phyloP scores from a whole-genome alignment of 1,139 yeast species.

The Pneumocystis canis region DNA sequence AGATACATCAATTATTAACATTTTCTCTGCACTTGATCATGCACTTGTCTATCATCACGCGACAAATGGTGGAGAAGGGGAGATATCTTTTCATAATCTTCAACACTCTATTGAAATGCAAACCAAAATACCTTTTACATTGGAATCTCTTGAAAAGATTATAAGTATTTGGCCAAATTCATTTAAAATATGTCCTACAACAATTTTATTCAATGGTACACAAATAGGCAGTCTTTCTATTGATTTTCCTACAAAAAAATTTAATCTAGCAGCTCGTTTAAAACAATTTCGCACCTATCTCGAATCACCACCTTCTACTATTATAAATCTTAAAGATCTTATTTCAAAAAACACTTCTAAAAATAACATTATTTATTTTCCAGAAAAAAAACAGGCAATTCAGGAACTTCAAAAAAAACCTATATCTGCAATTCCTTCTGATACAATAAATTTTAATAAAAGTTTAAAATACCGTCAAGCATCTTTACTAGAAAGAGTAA shows the following conservation, averaged over 20 bases:
- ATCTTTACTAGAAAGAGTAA: neutral
- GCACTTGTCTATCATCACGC: neutral
- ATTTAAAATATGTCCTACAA: neutral
- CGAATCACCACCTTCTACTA: neutral
- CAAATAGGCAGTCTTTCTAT: neutral
- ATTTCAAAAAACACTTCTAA: neutral
- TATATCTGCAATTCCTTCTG: neutral
- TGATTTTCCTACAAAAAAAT: neutral
- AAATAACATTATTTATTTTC: neutral
- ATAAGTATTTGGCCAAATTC: neutral
- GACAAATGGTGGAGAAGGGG: neutral
- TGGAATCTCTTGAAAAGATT: neutral
- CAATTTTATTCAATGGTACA: neutral
- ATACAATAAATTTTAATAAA: neutral
- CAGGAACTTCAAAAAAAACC: neutral
- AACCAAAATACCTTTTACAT: neutral
- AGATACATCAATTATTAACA: neutral
- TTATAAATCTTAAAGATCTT: neutral
- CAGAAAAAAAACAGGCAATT: neutral
- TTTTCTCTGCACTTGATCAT: neutral
- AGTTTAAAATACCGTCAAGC: neutral
- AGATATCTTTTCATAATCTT: neutral
- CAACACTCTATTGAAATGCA: neutral
- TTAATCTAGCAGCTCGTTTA: neutral
- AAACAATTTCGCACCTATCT: neutral